Evolutionary conservation across 2,329 filamentous ascomycete species (phyloP).

Genomic region (Paecilomyces fulvus): DNA sequence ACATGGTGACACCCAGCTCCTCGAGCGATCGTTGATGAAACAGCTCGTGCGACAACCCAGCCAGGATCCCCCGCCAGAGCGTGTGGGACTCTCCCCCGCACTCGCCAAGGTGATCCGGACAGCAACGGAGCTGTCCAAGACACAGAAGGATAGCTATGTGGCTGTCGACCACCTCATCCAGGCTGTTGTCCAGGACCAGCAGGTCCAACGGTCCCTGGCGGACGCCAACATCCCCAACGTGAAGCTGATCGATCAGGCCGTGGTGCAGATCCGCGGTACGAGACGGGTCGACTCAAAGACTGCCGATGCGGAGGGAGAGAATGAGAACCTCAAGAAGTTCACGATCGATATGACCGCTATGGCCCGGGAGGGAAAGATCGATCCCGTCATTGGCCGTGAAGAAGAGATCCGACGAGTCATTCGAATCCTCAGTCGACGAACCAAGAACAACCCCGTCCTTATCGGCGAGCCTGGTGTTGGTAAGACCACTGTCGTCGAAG

Average conservation of each 20-base stretch:
- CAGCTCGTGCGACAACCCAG: slow-evolving; percentile 80
- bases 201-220: slow-evolving; percentile 64
- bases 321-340: slow-evolving; percentile 95
- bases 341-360: slow-evolving; percentile 97
- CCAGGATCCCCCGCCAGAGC: slow-evolving; percentile 89
- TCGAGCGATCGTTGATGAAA: slow-evolving; percentile 88
- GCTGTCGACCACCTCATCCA: slow-evolving; percentile 92
- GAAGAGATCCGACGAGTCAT: slow-evolving; percentile 91
- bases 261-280: slow-evolving; percentile 84
- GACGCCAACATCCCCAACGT: slow-evolving; percentile 87
- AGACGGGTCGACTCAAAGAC: slow-evolving; percentile 93
- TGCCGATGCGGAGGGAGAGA: slow-evolving; percentile 81
- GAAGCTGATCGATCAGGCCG: slow-evolving; percentile 83
- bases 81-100: slow-evolving; percentile 69
- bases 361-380: slow-evolving; percentile 94
- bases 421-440: slow-evolving; percentile 82
- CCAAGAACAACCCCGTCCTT: slow-evolving; percentile 97
- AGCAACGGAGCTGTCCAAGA: slow-evolving; percentile 84
- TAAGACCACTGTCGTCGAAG: slow-evolving; percentile 97
- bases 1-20: slow-evolving; percentile 80
- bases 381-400: slow-evolving; percentile 92
- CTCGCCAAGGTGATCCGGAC: slow-evolving; percentile 76
- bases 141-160: slow-evolving; percentile 94
- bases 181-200: slow-evolving; percentile 68
- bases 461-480: slow-evolving; percentile 98